Evolutionary conservation across 202 grass and related monocot species (phyloP).

Genomic region (Carex arenaria): DNA sequence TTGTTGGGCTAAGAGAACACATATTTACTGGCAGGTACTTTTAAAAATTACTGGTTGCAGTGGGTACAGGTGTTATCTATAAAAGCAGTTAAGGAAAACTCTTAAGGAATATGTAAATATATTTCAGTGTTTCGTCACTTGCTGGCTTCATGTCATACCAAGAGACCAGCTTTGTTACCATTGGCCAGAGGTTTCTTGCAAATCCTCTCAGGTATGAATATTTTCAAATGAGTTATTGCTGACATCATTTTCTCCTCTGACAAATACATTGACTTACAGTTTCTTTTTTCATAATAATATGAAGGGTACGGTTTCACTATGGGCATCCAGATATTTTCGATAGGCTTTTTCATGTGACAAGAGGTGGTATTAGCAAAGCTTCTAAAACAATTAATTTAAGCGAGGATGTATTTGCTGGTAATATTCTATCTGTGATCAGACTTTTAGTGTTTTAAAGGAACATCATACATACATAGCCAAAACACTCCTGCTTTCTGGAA

Average conservation of each 20-base stretch:
- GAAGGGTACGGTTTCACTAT: conserved; percentile 96
- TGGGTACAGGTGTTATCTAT: not conserved
- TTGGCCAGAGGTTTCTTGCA: conserved; percentile 96
- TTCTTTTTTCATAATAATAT: conserved; percentile 7
- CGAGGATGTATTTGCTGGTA: conserved; percentile 95
- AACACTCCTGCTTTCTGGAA: not conserved
- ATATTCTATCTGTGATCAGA: not conserved
- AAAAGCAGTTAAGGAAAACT: not conserved
- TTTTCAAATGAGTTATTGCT: not conserved
- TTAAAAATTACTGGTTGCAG: conserved; percentile 15
- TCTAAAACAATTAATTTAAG: conserved; percentile 98
- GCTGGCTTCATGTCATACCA: conserved; percentile 99
- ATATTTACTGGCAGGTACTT: conserved; percentile 88
- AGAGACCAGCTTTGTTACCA: conserved; percentile 98
- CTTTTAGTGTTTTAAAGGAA: not conserved
- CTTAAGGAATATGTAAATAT: conserved; percentile 11
- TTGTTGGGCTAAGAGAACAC: conserved; percentile 85
- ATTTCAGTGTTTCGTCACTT: conserved; percentile 87
- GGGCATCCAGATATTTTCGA: conserved; percentile 94
- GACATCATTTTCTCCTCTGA: not conserved
- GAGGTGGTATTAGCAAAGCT: conserved; percentile 94
- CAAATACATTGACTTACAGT: not conserved
- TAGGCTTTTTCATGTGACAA: conserved; percentile 83
- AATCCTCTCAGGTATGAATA: conserved; percentile 71
- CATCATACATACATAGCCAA: not conserved